These are phyloP conservation scores for Cynara cardunculus DNA, from an alignment of 129 eudicot species.

Conservation along the genomic window DNA sequence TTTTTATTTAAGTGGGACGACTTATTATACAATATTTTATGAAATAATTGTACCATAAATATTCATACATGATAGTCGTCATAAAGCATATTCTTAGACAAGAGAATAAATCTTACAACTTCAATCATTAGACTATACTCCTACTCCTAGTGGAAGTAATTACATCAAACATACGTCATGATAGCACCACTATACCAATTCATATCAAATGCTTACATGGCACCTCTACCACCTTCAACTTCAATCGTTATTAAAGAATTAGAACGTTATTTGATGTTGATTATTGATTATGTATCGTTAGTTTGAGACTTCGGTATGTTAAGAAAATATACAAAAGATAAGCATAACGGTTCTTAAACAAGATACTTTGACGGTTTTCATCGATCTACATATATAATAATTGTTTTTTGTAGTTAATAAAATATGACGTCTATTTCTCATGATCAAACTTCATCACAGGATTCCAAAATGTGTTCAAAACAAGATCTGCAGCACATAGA, in stretches of 20 bases:
- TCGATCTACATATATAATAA: no score
- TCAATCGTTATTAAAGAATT: not conserved
- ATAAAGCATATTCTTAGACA: not conserved
- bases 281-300: not conserved
- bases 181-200: not conserved
- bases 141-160: not conserved
- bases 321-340: not conserved
- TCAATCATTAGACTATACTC: not conserved
- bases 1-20: no score
- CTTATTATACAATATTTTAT: no score
- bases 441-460: not conserved
- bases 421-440: no score
- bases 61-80: not conserved
- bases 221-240: not conserved
- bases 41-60: no score
- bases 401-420: no score
- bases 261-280: not conserved
- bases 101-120: not conserved
- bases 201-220: not conserved
- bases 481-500: constrained; percentile 10
- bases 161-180: not conserved
- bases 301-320: not conserved
- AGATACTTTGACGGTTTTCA: no score
- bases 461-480: constrained; percentile 3
- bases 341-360: not conserved